Evolutionary conservation across 78 protist species (phyloP).

Genomic region (Dictyostelium intermedium): DNA sequence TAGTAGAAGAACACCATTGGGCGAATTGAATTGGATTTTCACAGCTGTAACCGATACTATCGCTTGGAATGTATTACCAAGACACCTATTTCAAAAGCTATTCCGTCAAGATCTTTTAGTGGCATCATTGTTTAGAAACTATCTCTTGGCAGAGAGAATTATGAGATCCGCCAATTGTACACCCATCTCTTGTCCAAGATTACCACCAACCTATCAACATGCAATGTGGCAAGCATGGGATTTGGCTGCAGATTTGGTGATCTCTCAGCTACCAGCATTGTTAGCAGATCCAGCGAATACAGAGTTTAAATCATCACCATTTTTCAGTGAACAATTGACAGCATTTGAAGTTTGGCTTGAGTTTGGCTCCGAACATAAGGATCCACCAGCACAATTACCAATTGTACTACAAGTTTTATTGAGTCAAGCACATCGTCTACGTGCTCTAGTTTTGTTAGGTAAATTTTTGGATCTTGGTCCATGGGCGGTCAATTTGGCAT

Average conservation of each 20-base stretch:
- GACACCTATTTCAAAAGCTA: slow-evolving; percentile 91
- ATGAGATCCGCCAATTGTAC: slow-evolving; percentile 91
- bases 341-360: slow-evolving; percentile 97
- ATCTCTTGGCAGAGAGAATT: slow-evolving; percentile 97
- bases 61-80: slow-evolving; percentile 97
- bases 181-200: slow-evolving; percentile 95
- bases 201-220: slow-evolving; percentile 92
- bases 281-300: slow-evolving; percentile 59
- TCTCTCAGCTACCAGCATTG: slow-evolving; percentile 88
- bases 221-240: slow-evolving; percentile 96
- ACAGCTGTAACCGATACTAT: slow-evolving; percentile 99
- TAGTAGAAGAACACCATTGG: slow-evolving; percentile 95
- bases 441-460: slow-evolving; percentile 95
- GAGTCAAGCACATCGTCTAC: slow-evolving; percentile 91
- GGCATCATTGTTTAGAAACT: slow-evolving; percentile 97
- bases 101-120: slow-evolving; percentile 97
- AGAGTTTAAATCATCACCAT: slow-evolving; percentile 78
- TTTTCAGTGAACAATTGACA: slow-evolving; percentile 95
- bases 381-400: slow-evolving; percentile 97
- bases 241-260: slow-evolving; percentile 90
- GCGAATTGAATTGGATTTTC: slow-evolving; percentile 98
- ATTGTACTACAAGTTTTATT: slow-evolving; percentile 96
- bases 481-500: slow-evolving; percentile 96
- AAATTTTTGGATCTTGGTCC: slow-evolving; percentile 95
- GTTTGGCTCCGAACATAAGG: slow-evolving; percentile 80